Evolutionary conservation across 192 early-diverging fungal species (phyloP).

Genomic region (Umbelopsis ramanniana): DNA sequence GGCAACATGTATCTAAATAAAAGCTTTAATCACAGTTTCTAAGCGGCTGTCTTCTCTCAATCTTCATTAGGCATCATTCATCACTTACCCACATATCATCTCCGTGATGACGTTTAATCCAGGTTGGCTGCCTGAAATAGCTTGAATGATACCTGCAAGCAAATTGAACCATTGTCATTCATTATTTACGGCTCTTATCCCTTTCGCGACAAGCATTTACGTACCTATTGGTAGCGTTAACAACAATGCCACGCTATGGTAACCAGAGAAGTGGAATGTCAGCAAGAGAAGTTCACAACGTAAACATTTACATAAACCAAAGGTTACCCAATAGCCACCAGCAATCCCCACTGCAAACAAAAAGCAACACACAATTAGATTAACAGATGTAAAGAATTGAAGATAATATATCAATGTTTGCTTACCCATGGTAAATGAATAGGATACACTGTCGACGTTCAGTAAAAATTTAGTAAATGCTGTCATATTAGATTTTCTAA

Average conservation of each 20-base stretch:
- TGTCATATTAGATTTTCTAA: too few species aligned
- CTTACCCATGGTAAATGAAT: slow-evolving; percentile 20
- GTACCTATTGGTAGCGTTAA: slow-evolving; percentile 8
- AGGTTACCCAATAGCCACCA: neutral
- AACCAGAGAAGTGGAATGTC: neutral
- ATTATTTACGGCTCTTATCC: too few species aligned
- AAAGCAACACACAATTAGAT: neutral
- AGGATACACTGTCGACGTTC: neutral
- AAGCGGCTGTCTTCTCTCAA: too few species aligned
- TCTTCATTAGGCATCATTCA: too few species aligned
- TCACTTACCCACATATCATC: slow-evolving; percentile 40
- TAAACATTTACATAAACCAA: neutral
- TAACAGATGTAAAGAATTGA: neutral
- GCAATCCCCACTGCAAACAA: slow-evolving; percentile 2
- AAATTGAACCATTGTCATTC: neutral
- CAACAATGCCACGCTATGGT: neutral
- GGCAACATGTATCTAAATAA: slow-evolving; percentile 38
- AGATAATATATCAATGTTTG: neutral
- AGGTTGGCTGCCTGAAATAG: slow-evolving; percentile 46
- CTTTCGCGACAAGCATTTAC: neutral
- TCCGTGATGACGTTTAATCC: slow-evolving; percentile 56
- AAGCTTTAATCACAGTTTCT: neutral
- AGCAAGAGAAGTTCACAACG: neutral
- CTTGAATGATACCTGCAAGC: slow-evolving; percentile 46
- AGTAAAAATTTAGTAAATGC: neutral